A percentile compares a stretch with the other conserved stretches of the same genome.
phyloP scores from a whole-genome alignment of 1,284 basidiomycete species.

The Lignosus rhinocerotis region DNA sequence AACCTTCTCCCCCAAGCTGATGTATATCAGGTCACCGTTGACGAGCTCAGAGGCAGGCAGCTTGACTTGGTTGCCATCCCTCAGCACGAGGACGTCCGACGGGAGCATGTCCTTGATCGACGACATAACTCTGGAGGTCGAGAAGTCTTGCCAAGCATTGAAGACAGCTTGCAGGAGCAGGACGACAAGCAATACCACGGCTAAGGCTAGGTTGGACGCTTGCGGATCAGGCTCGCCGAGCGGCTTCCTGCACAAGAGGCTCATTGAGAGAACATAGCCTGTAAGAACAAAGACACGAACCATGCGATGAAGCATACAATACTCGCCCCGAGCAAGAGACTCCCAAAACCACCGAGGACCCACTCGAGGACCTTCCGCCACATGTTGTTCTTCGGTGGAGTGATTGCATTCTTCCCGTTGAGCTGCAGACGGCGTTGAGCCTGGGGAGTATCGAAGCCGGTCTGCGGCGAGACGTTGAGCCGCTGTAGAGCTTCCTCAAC shows the following conservation, averaged over 20 bases:
- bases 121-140: conserved; percentile 45
- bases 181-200: conserved; percentile 49
- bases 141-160: conserved; percentile 54
- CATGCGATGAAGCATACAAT: conserved; percentile 50
- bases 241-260: conserved; percentile 42
- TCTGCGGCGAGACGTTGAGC: conserved; percentile 40
- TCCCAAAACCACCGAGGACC: conserved; percentile 55
- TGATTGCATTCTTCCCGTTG: conserved; percentile 48
- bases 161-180: conserved; percentile 48
- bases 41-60: conserved; percentile 34
- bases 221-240: conserved; percentile 47
- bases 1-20: conserved; percentile 40
- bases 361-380: conserved; percentile 48
- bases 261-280: conserved; percentile 11
- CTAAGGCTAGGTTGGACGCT: conserved; percentile 46
- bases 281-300: conserved; percentile 26
- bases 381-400: conserved; percentile 44
- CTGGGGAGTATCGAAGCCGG: conserved; percentile 45
- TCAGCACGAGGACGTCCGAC: conserved; percentile 43
- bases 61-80: conserved; percentile 41
- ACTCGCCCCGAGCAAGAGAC: conserved; percentile 52
- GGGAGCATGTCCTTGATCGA: conserved; percentile 52
- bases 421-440: conserved; percentile 45
- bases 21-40: conserved; percentile 25
- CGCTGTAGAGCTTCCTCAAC: conserved; percentile 44